phyloP scores from a whole-genome alignment of 1,284 basidiomycete species.

The Fomitopsis schrenkii region DNA sequence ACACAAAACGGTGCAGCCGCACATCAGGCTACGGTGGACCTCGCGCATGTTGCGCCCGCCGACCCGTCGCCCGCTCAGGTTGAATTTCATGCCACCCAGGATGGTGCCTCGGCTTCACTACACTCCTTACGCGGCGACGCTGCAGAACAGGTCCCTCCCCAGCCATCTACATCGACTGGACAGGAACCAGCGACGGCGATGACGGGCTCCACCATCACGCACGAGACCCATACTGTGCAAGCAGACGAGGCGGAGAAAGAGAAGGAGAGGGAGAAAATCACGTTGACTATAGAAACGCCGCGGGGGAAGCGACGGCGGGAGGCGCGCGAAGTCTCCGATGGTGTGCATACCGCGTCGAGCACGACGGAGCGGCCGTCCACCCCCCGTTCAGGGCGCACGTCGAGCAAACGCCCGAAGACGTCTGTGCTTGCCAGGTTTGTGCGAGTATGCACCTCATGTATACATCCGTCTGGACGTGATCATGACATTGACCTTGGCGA shows the following conservation, averaged over 20 bases:
- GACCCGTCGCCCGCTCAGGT: neutral
- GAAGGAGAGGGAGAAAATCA: conserved; percentile 13
- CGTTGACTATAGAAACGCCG: conserved; percentile 16
- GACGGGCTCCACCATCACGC: conserved; percentile 8
- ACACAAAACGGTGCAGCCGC: conserved; percentile 1
- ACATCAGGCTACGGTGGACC: neutral
- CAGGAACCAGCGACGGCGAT: conserved; percentile 11
- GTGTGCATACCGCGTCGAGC: conserved; percentile 28
- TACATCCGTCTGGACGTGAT: conserved; percentile 30
- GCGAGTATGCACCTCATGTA: conserved; percentile 43
- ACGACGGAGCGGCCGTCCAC: conserved; percentile 22
- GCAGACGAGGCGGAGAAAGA: conserved; percentile 13
- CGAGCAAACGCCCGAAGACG: conserved; percentile 32
- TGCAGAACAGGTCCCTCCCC: conserved; percentile 6
- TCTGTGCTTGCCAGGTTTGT: conserved; percentile 43
- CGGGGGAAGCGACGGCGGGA: conserved; percentile 21
- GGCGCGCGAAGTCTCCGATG: conserved; percentile 29
- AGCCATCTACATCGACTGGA: conserved; percentile 4
- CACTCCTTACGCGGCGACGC: conserved; percentile 3
- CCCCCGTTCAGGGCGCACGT: conserved; percentile 17
- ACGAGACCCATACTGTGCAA: conserved; percentile 6
- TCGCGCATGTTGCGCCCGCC: neutral
- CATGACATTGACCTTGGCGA: conserved; percentile 33
- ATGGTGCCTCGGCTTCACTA: conserved; percentile 5
- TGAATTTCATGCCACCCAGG: conserved; percentile 3